Conservation (phyloP, 1,284 basidiomycete species). For the Apiotrichum sp. region DNA sequence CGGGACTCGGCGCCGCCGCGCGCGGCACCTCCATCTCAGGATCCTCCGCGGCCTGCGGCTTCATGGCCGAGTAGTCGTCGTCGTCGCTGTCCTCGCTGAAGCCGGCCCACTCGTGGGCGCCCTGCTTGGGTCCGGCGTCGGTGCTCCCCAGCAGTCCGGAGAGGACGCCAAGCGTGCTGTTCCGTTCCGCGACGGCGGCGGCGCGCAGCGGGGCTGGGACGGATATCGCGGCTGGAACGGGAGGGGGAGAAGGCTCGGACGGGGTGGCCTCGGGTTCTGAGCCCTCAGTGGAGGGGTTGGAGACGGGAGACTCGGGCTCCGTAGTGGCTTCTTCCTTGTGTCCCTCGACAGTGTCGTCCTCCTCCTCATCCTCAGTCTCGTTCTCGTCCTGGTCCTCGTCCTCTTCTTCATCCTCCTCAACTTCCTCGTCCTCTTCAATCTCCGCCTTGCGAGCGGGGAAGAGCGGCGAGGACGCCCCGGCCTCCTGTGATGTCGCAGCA, state of each 20-base stretch:
- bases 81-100: constrained; percentile 24
- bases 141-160: constrained; percentile 24
- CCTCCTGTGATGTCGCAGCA: neutral
- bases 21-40: constrained; percentile 17
- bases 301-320: neutral
- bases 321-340: no score
- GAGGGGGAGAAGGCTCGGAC: neutral
- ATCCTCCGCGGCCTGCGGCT: constrained; percentile 9
- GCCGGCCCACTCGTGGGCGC: constrained; percentile 14
- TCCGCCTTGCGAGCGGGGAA: constrained; percentile 15
- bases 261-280: neutral
- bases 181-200: constrained; percentile 24
- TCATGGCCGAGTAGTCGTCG: constrained; percentile 10
- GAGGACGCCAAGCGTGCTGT: constrained; percentile 25
- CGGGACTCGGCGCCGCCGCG: constrained; percentile 4
- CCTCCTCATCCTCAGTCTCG: neutral
- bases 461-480: constrained; percentile 4
- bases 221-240: constrained; percentile 17
- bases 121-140: constrained; percentile 3
- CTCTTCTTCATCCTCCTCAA: neutral
- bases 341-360: neutral
- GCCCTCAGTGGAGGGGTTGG: neutral
- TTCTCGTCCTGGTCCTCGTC: no score
- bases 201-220: constrained; percentile 22
- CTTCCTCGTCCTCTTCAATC: neutral